Evolutionary conservation across 2,329 filamentous ascomycete species (phyloP).

Genomic region (Apiospora koreana): DNA sequence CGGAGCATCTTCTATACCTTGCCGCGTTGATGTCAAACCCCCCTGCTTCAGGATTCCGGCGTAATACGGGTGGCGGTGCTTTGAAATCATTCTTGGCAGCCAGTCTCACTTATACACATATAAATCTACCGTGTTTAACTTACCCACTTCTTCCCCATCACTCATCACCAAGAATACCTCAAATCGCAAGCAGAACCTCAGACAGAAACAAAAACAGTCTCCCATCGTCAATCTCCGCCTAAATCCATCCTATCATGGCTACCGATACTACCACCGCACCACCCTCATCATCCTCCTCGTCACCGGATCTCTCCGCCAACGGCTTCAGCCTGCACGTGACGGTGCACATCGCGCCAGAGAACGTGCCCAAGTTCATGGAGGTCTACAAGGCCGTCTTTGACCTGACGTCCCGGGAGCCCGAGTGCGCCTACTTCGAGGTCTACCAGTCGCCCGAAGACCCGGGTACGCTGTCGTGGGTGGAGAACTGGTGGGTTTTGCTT

Average conservation of each 20-base stretch:
- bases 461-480: conserved; percentile 40
- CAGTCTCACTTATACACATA: no score
- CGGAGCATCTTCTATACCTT: background rate
- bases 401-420: conserved; percentile 41
- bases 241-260: background rate
- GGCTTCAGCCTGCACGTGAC: conserved; percentile 30
- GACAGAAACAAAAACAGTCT: background rate
- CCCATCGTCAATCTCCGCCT: background rate
- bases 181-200: background rate
- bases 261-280: background rate
- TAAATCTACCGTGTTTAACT: background rate
- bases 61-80: background rate
- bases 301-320: background rate
- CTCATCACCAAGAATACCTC: background rate
- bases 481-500: conserved; percentile 36
- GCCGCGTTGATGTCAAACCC: background rate
- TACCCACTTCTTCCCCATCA: no score
- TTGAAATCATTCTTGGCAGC: background rate
- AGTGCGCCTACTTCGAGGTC: conserved; percentile 46
- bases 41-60: no score
- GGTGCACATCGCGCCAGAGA: conserved; percentile 27
- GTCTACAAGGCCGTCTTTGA: conserved; percentile 40
- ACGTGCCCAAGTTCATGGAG: conserved; percentile 26
- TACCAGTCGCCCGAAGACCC: conserved; percentile 37
- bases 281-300: background rate